Percentiles rank a stretch among this genome's conserved stretches.
Conservation (phyloP, 2,329 filamentous ascomycete species). For the Alternaria viburni region DNA sequence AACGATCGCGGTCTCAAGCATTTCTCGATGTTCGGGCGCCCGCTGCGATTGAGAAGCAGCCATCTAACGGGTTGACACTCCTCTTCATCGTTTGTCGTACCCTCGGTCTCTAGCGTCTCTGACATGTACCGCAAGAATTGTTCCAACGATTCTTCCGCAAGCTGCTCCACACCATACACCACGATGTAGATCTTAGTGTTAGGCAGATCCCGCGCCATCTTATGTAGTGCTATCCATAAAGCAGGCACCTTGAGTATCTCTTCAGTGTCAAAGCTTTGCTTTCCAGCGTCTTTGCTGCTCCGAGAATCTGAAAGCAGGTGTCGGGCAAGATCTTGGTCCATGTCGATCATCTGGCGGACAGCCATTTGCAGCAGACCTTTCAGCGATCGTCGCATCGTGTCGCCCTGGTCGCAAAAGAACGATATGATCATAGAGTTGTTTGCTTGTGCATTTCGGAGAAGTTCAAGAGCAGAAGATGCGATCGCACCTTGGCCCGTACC, state of each 20-base stretch:
- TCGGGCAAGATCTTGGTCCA: constrained; percentile 24
- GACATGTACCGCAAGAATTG: constrained; percentile 20
- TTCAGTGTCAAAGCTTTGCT: constrained; percentile 24
- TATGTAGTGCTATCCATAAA: constrained; percentile 27
- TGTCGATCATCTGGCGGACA: constrained; percentile 26
- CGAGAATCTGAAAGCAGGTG: constrained; percentile 28
- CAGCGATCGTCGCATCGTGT: constrained; percentile 23
- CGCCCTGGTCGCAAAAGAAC: constrained; percentile 32
- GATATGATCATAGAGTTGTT: constrained; percentile 19
- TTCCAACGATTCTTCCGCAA: constrained; percentile 25
- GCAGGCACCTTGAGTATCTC: constrained; percentile 18
- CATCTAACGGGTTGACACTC: constrained; percentile 21
- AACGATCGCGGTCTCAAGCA: constrained; percentile 15
- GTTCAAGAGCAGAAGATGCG: constrained; percentile 27
- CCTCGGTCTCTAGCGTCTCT: background rate
- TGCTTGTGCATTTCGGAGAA: constrained; percentile 6
- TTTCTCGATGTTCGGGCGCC: constrained; percentile 28
- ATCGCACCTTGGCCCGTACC: constrained; percentile 27
- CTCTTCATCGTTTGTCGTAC: background rate
- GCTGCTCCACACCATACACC: constrained; percentile 26
- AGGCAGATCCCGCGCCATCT: constrained; percentile 17
- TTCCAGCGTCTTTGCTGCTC: constrained; percentile 21
- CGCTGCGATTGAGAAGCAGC: constrained; percentile 25
- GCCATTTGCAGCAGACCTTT: constrained; percentile 22
- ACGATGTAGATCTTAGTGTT: constrained; percentile 23